Evolutionary conservation across 257 asterid species (phyloP).

Genomic region (Striga asiatica): DNA sequence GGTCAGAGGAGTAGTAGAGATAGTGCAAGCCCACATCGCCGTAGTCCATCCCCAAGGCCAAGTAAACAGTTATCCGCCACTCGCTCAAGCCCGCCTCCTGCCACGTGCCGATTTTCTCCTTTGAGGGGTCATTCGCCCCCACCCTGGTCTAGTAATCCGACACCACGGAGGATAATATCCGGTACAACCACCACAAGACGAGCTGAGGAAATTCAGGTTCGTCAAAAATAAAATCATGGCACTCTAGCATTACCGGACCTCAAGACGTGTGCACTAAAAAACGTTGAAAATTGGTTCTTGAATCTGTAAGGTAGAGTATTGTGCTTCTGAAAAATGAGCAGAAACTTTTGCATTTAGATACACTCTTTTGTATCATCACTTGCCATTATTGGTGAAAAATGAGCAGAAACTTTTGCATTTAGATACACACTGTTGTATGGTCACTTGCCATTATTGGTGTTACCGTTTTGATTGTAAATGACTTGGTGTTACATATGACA

Average conservation of each 20-base stretch:
- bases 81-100: constrained; percentile 28
- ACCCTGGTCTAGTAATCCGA: constrained; percentile 53
- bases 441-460: no score
- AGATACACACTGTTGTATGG: no score
- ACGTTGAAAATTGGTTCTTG: no score
- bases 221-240: constrained; percentile 78
- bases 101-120: constrained; percentile 68
- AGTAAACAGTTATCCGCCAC: constrained; percentile 20
- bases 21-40: constrained; percentile 84
- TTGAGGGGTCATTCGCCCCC: constrained; percentile 52
- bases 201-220: constrained; percentile 74
- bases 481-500: background rate
- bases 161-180: constrained; percentile 71
- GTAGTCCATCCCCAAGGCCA: constrained; percentile 75
- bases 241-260: constrained; percentile 72
- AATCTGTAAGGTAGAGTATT: no score
- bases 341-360: no score
- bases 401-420: background rate
- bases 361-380: no score
- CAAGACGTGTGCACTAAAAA: no score
- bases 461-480: background rate
- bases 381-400: no score
- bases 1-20: constrained; percentile 58
- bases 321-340: no score
- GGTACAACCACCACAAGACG: constrained; percentile 58